Conservation (phyloP, 148 eudicot species). For the Tetragonia tetragonoides region DNA sequence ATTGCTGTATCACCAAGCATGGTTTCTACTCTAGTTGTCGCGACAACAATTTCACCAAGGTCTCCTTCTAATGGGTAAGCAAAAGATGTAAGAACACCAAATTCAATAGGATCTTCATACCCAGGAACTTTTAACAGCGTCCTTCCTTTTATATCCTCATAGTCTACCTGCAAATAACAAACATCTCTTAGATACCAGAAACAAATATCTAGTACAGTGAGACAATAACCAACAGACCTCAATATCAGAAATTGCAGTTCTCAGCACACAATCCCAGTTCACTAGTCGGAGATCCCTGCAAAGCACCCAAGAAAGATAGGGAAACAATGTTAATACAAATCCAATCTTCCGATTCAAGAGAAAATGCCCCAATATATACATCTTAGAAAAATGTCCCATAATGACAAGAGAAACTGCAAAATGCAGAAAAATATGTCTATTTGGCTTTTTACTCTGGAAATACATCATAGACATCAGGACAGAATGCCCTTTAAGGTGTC, state of each 20-base stretch:
- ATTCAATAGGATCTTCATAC: constrained; percentile 66
- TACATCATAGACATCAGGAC: not conserved
- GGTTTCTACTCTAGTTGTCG: constrained; percentile 94
- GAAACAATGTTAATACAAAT: not conserved
- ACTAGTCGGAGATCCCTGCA: constrained; percentile 77
- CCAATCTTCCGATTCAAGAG: not conserved
- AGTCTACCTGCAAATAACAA: constrained; percentile 64
- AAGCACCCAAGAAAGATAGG: constrained; percentile 1
- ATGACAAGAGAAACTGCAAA: not conserved
- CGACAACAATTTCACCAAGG: constrained; percentile 84
- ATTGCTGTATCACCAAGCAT: constrained; percentile 99
- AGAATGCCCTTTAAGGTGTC: not conserved
- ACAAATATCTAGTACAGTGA: not conserved
- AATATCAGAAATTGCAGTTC: constrained; percentile 93
- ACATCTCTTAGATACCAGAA: constrained; percentile 12
- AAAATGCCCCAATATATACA: not conserved
- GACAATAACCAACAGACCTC: constrained; percentile 47
- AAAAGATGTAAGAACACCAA: constrained; percentile 87
- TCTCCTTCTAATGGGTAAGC: constrained; percentile 85
- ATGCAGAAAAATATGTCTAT: too few relatives aligned
- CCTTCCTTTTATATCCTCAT: constrained; percentile 73
- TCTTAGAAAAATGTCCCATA: not conserved
- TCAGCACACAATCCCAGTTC: constrained; percentile 92
- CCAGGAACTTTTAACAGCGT: constrained; percentile 79
- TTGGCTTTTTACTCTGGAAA: not conserved